Evolutionary conservation across 139 green algal genomes (phyloP), one percentile per base, ranked within the genome.

Genomic region (Picochlorum sp.): DNA sequence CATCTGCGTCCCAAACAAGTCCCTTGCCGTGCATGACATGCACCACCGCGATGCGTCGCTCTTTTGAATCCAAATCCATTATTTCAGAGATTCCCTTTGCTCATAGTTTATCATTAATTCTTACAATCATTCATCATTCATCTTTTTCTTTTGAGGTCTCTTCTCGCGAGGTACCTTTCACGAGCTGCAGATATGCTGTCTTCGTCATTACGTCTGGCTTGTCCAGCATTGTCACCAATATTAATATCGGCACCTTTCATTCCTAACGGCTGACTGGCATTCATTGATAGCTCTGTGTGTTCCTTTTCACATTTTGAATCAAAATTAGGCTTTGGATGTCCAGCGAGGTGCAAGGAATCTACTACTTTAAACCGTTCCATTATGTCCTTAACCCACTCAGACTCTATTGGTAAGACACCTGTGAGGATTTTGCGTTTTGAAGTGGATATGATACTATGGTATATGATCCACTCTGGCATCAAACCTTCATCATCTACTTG

Each of bases 401-500:
- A 68, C 22, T 83, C 74, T 1, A 91, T 82, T 12, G 81, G 70
- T 58, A 86, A 95, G 35, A 93, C 86, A 59, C 83, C 69, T 35
- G 76, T 70, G 22, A 97, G 69, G 66, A 90, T 93, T 4, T 82
- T n/a, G n/a, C n/a, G n/a, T n/a, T n/a, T 61, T 1, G 64, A 74
- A 1, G 85, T 94, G 26, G 75, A 61, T 22, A 97, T 75, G 20
- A 95, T 73, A 74, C 94, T 85, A 55, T 96, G 85, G 64, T 94
- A 97, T 12, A 97, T 56, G 4, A 97, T 44, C 84, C 87, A 97
- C 61, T 94, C 85, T 8, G 90, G 90, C 35, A 91, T 71, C 63
- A 97, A 73, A 4, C 90, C 90, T 37, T 95, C 83, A 5, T 80
- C 83, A 56, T 97, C 89, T 47, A 78, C 75, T 2, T 40, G 30